Conservation (phyloP, 306 rosid genomes). For the Cicer chorassanicum region DNA sequence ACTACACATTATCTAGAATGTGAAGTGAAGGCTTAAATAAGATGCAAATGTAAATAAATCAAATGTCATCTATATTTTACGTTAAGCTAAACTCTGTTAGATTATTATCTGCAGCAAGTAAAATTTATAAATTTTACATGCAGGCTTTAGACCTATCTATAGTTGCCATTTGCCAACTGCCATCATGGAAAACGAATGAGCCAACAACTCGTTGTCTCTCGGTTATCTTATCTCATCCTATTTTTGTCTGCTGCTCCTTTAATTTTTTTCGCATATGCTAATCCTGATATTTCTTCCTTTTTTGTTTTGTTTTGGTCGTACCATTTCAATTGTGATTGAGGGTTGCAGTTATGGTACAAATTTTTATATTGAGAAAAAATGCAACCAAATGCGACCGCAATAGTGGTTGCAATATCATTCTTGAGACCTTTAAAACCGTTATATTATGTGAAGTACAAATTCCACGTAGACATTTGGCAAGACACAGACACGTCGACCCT, state of each 20-base stretch:
- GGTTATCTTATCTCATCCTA: slow-evolving; percentile 9
- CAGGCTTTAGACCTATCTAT: slow-evolving; percentile 29
- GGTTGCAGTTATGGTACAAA: too few species aligned
- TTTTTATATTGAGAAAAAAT: too few species aligned
- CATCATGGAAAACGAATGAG: slow-evolving; percentile 51
- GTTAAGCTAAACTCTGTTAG: slow-evolving; percentile 34
- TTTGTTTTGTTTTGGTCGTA: not conserved
- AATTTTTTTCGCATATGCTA: not conserved
- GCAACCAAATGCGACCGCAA: too few species aligned
- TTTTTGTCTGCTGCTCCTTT: not conserved
- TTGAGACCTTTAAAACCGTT: too few species aligned
- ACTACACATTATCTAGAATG: slow-evolving; percentile 64
- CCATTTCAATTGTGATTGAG: too few species aligned
- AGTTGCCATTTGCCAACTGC: slow-evolving; percentile 30
- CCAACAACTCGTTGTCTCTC: slow-evolving; percentile 73
- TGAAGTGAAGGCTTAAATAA: slow-evolving; percentile 48
- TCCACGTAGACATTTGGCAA: too few species aligned
- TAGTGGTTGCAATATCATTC: too few species aligned
- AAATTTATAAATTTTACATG: slow-evolving; percentile 37
- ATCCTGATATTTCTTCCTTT: not conserved
- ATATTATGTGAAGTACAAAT: too few species aligned
- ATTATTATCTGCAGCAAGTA: slow-evolving; percentile 31
- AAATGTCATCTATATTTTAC: slow-evolving; percentile 10
- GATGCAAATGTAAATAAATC: slow-evolving; percentile 45
- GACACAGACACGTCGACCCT: too few species aligned